These are phyloP conservation scores for Podospora comata DNA, from an alignment of 495 filamentous ascomycete species.

Conservation along the genomic window DNA sequence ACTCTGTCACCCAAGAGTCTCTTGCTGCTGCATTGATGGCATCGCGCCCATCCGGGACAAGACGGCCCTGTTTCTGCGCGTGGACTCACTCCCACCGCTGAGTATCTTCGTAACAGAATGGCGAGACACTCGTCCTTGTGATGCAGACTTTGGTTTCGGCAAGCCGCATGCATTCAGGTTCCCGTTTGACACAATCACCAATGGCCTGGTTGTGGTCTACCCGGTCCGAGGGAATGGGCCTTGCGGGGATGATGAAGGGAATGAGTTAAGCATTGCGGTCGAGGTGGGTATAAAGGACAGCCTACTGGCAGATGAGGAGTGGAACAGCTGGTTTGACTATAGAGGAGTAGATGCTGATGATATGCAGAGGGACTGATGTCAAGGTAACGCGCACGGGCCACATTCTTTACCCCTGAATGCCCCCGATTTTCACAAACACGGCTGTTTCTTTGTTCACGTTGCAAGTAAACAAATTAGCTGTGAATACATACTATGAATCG, in stretches of 20 bases:
- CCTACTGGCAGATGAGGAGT: conserved; percentile 41
- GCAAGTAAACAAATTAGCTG: too few species aligned
- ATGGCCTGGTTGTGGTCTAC: conserved; percentile 32
- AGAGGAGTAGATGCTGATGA: conserved; percentile 26
- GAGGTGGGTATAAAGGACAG: conserved; percentile 36
- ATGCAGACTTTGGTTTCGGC: conserved; percentile 35
- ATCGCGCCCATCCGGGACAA: conserved; percentile 42
- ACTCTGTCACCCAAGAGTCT: conserved; percentile 34
- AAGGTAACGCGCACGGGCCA: background rate
- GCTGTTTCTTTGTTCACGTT: too few species aligned
- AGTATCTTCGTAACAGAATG: conserved; percentile 32
- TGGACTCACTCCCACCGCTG: conserved; percentile 32
- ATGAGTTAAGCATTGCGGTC: conserved; percentile 42
- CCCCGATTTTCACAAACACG: too few species aligned
- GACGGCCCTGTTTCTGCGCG: conserved; percentile 29
- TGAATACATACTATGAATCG: too few species aligned
- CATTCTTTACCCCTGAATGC: background rate
- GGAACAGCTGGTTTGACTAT: conserved; percentile 43
- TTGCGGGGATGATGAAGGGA: conserved; percentile 43
- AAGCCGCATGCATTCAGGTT: conserved; percentile 28
- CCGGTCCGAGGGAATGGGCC: conserved; percentile 20
- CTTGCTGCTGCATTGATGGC: conserved; percentile 28
- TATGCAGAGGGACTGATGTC: background rate
- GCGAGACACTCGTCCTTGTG: conserved; percentile 29
- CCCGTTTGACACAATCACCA: conserved; percentile 29